Evolutionary conservation across 768 basidiomycete species (phyloP), one percentile per base, ranked within the genome.

Genomic region (Leccinum incarnatum): DNA sequence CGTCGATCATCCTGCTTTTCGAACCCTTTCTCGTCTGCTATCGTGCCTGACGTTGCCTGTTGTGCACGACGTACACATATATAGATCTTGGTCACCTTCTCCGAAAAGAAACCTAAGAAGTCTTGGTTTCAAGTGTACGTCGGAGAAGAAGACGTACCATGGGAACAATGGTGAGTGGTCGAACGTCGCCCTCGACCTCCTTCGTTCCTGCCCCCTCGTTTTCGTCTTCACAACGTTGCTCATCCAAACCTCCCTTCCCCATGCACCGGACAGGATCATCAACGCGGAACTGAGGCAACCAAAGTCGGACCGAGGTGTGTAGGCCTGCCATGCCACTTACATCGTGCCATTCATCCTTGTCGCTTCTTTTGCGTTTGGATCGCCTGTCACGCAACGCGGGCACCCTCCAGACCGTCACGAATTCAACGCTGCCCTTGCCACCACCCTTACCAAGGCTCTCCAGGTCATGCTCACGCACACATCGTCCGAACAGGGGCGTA

Each of bases 121-220:
- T 81, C 83, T 15, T 92, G 91, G 91, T 89, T 91, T 64, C 81
- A 81, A 53, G 82, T 83, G 11, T 85, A 85, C 42, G 78, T 80
- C 63, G 86, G 81, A 1, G 88, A 93, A 74, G 91, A 93, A 68
- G 89, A 93, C 25, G 83, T 92, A 14, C 84, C 90, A 54, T 93
- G 91, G 91, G 92, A 93, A 69, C 85, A 90, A 73, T 93, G 91
- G 91, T 90, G 12, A 6, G 77, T 64, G 21, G 47, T 48, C 15
- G 23, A 21, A 7, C 11, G 17, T 45, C 42, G 15, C 25, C 23
- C 17, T 30, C 17, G 2, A 3, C 48, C 14, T 23, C 5, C 48
- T 36, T 14, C n/a, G 36, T 51, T 42, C 30, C 40, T 55, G 5
- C 14, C 14, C 7, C 47, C 4, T 25, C 36, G 15, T 25, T 27